Base-by-base conservation (phyloP, 1,139 yeast genomes). In the Zygoascus sp. region DNA sequence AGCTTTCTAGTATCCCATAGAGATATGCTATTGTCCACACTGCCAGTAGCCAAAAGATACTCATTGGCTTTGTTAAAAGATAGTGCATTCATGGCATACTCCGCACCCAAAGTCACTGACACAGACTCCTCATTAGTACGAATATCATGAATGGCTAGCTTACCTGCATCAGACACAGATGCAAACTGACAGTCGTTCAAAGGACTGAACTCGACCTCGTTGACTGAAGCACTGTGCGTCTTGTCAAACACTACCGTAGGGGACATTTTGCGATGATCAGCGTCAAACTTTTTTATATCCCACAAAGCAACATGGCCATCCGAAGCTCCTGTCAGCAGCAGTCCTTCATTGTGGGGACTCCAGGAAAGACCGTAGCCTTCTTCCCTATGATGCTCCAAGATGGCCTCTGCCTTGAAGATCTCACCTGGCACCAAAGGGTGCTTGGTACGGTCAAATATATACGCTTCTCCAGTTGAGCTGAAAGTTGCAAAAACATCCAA, bases 311-410 rank as follows among this genome's bases (percentile, higher is more conserved):
- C 76, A 32, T 77, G 76, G 3, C 76, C 64, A 61, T 85, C 95
- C 53, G 79, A 80, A 2, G 86, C 76, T 2, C 88, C 88, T 1
- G 89, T 76, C 27, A 85, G 66, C 43, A 85, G 70, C 48, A 67
- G 66, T 2, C 72, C 69, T 35, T 70, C 70, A 38, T 54, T 53
- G 11, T 49, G 51, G 16, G 65, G 55, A 51, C 71, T 74, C 95
- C 95, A 88, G 53, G 80, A 80, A 44, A 86, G 68, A 0, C 87
- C 86, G 60, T 76, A 80, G 0, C 94, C 95, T 57, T 82, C 89
- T 41, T 69, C 72, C n/a, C 72, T 68, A 63, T 87, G 96, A 56
- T 76, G 81, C 50, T 74, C 74, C 47, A 83, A 76, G 7, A 51
- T 47, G 30, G 68, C 62, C 25, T 68, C 70, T 2, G 73, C 70